Evolutionary conservation across 352 stramenopile genomes (phyloP), one percentile per base, ranked within the genome.

Genomic region (Phytopythium boreale): DNA sequence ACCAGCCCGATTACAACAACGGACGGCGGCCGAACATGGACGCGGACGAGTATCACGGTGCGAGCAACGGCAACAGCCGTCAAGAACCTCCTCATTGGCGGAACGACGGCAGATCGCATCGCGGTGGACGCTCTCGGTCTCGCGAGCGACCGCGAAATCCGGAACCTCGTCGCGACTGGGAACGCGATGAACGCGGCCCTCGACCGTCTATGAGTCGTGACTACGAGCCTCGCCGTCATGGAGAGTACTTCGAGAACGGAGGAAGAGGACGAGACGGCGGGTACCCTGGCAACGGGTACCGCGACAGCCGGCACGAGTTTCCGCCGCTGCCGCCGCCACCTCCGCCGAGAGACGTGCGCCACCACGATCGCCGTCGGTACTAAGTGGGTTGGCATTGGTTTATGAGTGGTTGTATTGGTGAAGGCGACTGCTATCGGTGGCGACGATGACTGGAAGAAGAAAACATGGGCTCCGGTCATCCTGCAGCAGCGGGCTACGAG

Each of bases 121-220:
- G n/a, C 24, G 59, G 47, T 2, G 34, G 59, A 52, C 53, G 53
- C n/a, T 59, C 53, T 59, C 53, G 53, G 5, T 59, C 53, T 44
- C 53, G 53, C 6, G 29, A 43, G 10, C 53, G 53, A 11, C 53
- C 20, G 29, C 53, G 53, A 11, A 46, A 59, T n/a, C 53, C 20
- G 0, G 53, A 59, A 20, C 20, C 31, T 19, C 20, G 34, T 19
- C 53, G 53, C 31, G 53, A 59, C n/a, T 59, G 53, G 53, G 59
- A 50, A 4, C 43, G 50, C 4, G 51, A 60, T 47, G 31, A 59
- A 2, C 55, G 59, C 19, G 41, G 34, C 7, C 43, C 47, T 39
- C 46, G 34, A 24, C 55, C 51, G 26, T n/a, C 44, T 2, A 53
- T 37, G 56, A 9, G 44, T 24, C 24, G 24, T 26, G 52, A 53